Base-by-base conservation (phyloP, 176 grass and related monocot genomes). In the Carex parvula region DNA sequence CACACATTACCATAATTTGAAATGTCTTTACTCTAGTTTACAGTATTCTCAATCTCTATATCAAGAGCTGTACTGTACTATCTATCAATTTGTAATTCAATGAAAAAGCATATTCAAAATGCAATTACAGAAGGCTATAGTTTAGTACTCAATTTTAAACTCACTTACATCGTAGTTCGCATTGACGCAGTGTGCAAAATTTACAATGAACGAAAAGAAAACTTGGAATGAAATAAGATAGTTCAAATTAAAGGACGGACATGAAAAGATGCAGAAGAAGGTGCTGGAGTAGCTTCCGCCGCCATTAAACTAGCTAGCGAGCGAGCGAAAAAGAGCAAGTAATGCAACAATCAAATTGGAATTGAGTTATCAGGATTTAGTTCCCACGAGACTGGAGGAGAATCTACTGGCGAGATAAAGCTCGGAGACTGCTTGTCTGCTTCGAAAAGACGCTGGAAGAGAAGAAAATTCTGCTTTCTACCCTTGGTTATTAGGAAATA, bases 231-330 rank as follows among this genome's bases (percentile, higher is more conserved):
- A 32, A 33, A 59, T 57, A 10, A 79, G 59, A 50, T 22, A 56
- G n/a, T 78, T 30, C 4, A 79, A 79, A 79, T 62, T 58, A 2
- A 67, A 18, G 80, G 59, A 64, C 80, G 42, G 9, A 82, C 80
- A 17, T 54, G 59, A 64, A 82, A 82, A 64, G 80, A 66, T 82
- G 63, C 35, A 64, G 79, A 62, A 48, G 53, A 16, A 81, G 79
- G 62, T 9, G 60, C 16, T 66, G 20, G 80, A 26, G 63, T 17
- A 50, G 41, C 60, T 67, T 82, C 60, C 32, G 59, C 37, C 30
- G 79, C 80, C 80, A 82, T 64, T 26, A 66, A 54, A 61, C 55
- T 30, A 81, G 24, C 13, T 0, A 50, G n/a, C n/a, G 1, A 77
- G 6, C 5, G 75, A 58, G 52, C 52, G 12, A 30, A 53, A 58